These are phyloP conservation scores for Capronia coronata DNA, from an alignment of 2,329 filamentous ascomycete genomes.

Conservation along the genomic window DNA sequence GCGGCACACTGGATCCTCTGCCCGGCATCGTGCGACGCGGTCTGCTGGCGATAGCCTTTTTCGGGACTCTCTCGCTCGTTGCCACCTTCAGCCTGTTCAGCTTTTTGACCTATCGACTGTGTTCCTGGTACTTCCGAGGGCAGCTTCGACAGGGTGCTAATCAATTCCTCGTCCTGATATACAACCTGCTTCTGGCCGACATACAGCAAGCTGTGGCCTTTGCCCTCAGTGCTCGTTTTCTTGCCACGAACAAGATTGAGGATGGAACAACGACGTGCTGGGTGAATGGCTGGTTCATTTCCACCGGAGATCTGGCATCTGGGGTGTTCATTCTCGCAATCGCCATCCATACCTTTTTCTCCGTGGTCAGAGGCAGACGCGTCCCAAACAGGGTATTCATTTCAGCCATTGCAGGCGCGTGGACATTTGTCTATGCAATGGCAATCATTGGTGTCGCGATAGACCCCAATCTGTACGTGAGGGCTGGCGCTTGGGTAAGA, in stretches of 20 bases:
- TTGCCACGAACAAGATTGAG: constrained; percentile 40
- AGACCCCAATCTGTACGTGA: constrained; percentile 41
- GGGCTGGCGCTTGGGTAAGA: constrained; percentile 48
- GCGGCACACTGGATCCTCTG: constrained; percentile 31
- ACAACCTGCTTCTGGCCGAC: constrained; percentile 49
- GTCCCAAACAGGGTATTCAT: constrained; percentile 43
- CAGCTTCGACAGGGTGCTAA: constrained; percentile 48
- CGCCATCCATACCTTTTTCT: constrained; percentile 48
- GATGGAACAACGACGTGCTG: constrained; percentile 43
- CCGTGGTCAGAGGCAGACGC: constrained; percentile 44
- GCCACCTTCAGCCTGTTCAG: constrained; percentile 40
- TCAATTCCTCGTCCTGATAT: constrained; percentile 50
- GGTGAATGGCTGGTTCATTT: constrained; percentile 47
- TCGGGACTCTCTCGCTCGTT: constrained; percentile 44
- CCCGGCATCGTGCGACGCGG: constrained; percentile 35
- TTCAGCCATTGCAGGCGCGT: constrained; percentile 39
- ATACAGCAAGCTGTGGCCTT: constrained; percentile 49
- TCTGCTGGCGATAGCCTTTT: constrained; percentile 43
- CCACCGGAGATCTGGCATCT: constrained; percentile 48
- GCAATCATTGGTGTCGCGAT: constrained; percentile 43
- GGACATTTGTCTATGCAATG: constrained; percentile 43
- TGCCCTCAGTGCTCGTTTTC: constrained; percentile 45
- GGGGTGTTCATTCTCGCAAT: constrained; percentile 51
- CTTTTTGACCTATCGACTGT: constrained; percentile 48
- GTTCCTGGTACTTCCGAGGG: constrained; percentile 46